Base-by-base conservation (phyloP, 2,329 filamentous ascomycete genomes). In the Hypoxylon sp. region DNA sequence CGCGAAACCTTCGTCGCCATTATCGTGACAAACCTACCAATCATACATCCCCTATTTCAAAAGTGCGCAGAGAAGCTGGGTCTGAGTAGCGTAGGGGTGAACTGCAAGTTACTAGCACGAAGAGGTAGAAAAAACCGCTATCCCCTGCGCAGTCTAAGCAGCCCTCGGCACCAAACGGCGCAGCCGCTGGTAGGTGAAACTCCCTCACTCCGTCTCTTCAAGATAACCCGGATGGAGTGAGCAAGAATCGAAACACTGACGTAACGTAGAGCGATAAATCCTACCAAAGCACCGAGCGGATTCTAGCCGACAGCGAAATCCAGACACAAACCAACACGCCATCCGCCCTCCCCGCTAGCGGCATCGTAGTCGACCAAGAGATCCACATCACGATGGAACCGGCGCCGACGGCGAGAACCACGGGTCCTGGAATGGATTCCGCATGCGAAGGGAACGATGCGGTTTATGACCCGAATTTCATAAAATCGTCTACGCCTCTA, bases 1-100 rank as follows among this genome's bases (percentile, higher is more conserved):
- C 77, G 78, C n/a, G 78, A 81, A 61, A 78, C 75, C 2, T 80
- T 80, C 52, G 78, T 80, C 46, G 75, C 79, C 32, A 74, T 78
- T 16, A 60, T 79, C 53, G 77, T 81, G 45, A 77, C 78, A 12
- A 80, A 81, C 50, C 63, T 73, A 27, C 72, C 72, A n/a, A 61
- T 72, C 30, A 47, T 71, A 5, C 70, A 74, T 39, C 73, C 73
- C 5, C 39, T 70, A 16, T 46, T 73, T 45, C 65, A 70, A 5
- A 29, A 23, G 25, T 57, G 52, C 27, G 68, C 67, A 16, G 37
- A 45, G 25, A 70, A 65, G 9, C 54, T 69, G 25, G 71, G 70
- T 8, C 60, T 69, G 8, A 7, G n/a, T n/a, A 39, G n/a, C 34
- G 14, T 39, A 16, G 34, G 34, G 16, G 34, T 39, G 2, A 39